Conservation (phyloP, 306 rosid genomes). For the Dryas alaskensis region DNA sequence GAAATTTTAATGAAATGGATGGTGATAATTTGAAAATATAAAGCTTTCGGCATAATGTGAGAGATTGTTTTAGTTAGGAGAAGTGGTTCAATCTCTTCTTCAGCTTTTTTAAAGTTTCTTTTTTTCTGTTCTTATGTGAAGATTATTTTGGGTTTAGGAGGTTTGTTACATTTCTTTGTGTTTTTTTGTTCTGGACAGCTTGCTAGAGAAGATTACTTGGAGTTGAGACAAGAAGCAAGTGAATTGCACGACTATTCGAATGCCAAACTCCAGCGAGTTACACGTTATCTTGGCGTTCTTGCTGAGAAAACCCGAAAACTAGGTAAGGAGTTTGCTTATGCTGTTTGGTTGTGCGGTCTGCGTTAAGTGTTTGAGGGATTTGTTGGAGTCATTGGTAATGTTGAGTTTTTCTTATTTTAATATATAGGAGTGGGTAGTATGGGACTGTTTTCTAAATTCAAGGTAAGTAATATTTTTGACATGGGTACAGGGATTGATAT, state of each 20-base stretch:
- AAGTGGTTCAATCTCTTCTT: background rate
- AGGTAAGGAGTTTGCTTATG: slow-evolving; percentile 48
- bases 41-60: background rate
- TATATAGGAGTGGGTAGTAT: background rate
- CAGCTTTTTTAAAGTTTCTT: background rate
- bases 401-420: too few species aligned
- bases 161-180: background rate
- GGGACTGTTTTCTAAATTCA: background rate
- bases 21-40: background rate
- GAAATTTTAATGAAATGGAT: background rate
- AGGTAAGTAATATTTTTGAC: background rate
- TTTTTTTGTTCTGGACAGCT: slow-evolving; percentile 51
- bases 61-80: background rate
- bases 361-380: background rate
- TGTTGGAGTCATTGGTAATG: background rate
- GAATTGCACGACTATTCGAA: slow-evolving; percentile 91
- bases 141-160: slow-evolving; percentile 6
- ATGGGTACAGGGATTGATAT: slow-evolving; percentile 10
- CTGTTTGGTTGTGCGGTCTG: slow-evolving; percentile 12
- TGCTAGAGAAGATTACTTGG: slow-evolving; percentile 82
- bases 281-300: slow-evolving; percentile 92
- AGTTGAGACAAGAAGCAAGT: slow-evolving; percentile 83
- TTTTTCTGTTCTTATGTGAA: background rate
- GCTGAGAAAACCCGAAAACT: slow-evolving; percentile 76
- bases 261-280: slow-evolving; percentile 90